phyloP scores from a whole-genome alignment of 441 rosid genomes.

The Euphorbia corollata region DNA sequence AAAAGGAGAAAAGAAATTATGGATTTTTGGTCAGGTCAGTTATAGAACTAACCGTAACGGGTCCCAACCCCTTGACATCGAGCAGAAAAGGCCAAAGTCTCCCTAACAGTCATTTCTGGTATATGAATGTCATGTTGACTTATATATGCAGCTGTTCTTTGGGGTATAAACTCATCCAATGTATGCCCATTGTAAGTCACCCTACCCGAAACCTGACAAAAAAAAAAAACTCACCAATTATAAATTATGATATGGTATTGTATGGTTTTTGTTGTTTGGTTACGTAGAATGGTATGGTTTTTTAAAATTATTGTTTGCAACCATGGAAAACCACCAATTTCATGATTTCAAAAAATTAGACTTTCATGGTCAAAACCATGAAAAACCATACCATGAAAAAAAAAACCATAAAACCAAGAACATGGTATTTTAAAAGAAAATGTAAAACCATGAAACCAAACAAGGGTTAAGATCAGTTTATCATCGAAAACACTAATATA shows the following conservation, averaged over 20 bases:
- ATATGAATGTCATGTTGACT: constrained; percentile 30
- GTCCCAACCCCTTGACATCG: constrained; percentile 28
- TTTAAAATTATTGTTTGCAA: too few relatives aligned
- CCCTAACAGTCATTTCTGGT: constrained; percentile 31
- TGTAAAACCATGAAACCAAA: too few relatives aligned
- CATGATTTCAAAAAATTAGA: too few relatives aligned
- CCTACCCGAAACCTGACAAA: constrained; percentile 21
- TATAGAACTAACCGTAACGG: constrained; percentile 17
- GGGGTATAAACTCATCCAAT: constrained; percentile 27
- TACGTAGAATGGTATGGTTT: too few relatives aligned
- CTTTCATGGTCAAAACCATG: too few relatives aligned
- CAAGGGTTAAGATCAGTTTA: neutral
- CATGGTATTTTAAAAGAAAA: too few relatives aligned
- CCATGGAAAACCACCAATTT: too few relatives aligned
- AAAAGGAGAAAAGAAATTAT: neutral
- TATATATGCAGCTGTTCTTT: constrained; percentile 27
- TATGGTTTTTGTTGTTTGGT: too few relatives aligned
- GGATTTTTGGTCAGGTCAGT: neutral
- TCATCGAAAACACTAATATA: neutral
- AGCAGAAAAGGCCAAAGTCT: constrained; percentile 31
- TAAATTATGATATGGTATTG: too few relatives aligned
- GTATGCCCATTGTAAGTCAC: constrained; percentile 26
- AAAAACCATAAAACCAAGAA: too few relatives aligned
- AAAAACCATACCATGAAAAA: too few relatives aligned
- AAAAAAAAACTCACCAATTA: neutral